Evolutionary conservation across 2,329 filamentous ascomycete species (phyloP).

Genomic region (Cryphonectria nitschkei): DNA sequence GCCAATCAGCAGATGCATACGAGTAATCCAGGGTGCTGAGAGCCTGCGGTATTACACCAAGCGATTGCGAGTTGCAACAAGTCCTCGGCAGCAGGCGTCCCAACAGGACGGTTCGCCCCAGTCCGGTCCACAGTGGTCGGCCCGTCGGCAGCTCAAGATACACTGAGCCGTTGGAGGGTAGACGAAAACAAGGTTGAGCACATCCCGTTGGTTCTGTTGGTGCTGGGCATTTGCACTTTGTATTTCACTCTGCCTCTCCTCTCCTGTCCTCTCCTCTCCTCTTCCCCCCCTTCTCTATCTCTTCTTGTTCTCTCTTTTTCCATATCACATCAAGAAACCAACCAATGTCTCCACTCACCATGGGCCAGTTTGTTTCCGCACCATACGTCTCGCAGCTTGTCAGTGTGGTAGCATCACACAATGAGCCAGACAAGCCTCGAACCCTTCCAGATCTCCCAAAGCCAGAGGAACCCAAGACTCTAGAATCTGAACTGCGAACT

Average conservation of each 20-base stretch:
- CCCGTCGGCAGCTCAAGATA: not conserved
- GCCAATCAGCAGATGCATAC: not conserved
- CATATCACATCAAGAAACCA: not conserved
- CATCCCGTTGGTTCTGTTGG: not conserved
- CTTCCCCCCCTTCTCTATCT: not conserved
- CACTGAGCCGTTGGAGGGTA: not conserved
- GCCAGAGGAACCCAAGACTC: not conserved
- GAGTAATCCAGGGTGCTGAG: not conserved
- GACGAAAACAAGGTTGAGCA: not conserved
- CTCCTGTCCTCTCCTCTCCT: no score
- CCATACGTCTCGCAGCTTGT: not conserved
- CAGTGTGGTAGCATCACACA: not conserved
- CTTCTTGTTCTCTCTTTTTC: not conserved
- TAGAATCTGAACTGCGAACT: not conserved
- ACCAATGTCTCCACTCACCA: not conserved
- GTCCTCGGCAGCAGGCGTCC: not conserved
- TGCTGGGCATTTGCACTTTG: not conserved
- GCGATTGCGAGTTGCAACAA: not conserved
- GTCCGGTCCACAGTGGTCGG: slow-evolving; percentile 1
- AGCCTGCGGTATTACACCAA: not conserved
- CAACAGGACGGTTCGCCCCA: not conserved
- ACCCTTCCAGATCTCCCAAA: not conserved
- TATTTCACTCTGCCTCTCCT: not conserved
- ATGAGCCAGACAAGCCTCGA: not conserved
- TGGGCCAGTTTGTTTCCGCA: not conserved